A percentile compares a stretch with the other conserved stretches of the same genome.
These are phyloP conservation scores for Eucalyptus camaldulensis DNA, from an alignment of 345 rosid species.

Conservation along the genomic window DNA sequence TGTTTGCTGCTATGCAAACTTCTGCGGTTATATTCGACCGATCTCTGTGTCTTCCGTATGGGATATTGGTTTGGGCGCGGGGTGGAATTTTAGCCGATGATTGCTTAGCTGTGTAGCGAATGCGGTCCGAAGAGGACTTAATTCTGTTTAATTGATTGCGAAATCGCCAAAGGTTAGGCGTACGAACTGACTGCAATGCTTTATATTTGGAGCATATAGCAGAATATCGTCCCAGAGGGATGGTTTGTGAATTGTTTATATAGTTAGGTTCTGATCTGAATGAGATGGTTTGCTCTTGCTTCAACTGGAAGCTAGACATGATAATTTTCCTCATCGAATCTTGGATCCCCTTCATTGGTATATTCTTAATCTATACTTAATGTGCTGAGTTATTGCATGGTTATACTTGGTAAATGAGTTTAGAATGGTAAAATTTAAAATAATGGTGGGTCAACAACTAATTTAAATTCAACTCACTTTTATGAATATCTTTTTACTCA, in stretches of 20 bases:
- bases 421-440: no score
- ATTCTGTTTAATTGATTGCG: no score
- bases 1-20: not conserved
- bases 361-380: not conserved
- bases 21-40: not conserved
- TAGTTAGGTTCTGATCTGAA: not conserved
- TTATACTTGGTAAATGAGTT: no score
- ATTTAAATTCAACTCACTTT: no score
- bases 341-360: not conserved
- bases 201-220: not conserved
- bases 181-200: not conserved
- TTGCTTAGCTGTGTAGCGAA: no score
- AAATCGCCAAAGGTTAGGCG: not conserved
- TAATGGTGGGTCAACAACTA: no score
- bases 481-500: no score
- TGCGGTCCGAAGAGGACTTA: no score
- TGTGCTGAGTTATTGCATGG: no score
- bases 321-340: not conserved
- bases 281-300: not conserved
- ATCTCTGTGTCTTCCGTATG: not conserved
- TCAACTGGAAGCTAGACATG: not conserved
- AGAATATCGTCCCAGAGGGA: not conserved
- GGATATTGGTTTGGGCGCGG: not conserved
- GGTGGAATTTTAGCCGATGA: no score
- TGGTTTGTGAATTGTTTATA: not conserved